Conservation (phyloP, 2,329 filamentous ascomycete species). For the Rutstroemia sp. region DNA sequence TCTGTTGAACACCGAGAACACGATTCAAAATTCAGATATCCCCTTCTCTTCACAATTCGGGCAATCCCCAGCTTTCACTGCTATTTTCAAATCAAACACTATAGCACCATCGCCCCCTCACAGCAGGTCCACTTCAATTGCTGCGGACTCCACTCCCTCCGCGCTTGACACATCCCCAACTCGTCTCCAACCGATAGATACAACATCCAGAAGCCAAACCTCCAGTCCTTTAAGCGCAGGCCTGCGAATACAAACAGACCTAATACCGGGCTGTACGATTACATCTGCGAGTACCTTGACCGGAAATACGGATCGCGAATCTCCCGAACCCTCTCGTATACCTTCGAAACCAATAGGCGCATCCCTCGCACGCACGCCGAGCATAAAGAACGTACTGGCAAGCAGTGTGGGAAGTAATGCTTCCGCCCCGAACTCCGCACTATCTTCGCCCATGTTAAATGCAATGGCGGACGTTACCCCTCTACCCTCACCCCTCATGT, state of each 20-base stretch:
- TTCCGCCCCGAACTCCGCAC: conserved; percentile 55
- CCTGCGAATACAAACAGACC: conserved; percentile 33
- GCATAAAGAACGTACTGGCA: conserved; percentile 47
- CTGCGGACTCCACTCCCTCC: conserved; percentile 13
- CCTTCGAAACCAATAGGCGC: conserved; percentile 19
- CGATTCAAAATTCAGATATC: not conserved
- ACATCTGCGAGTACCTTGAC: conserved; percentile 21
- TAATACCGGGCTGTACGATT: conserved; percentile 20
- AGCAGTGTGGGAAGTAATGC: conserved; percentile 38
- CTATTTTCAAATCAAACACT: conserved; percentile 32
- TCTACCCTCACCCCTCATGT: conserved; percentile 66
- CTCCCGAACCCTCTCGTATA: conserved; percentile 11
- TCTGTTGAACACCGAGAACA: not conserved
- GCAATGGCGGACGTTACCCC: conserved; percentile 75
- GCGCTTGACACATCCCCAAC: conserved; percentile 21
- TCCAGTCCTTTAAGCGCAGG: conserved; percentile 26
- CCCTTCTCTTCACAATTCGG: not conserved
- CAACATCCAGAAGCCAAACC: conserved; percentile 5
- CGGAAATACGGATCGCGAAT: conserved; percentile 13
- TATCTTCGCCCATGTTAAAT: conserved; percentile 67
- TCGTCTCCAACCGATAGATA: conserved; percentile 13
- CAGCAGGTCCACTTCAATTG: conserved; percentile 8
- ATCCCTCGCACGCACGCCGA: conserved; percentile 51
- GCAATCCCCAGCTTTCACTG: conserved; percentile 2
- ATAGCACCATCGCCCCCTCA: conserved; percentile 33